Evolutionary conservation across 768 basidiomycete genomes (phyloP).

Genomic region (Hebeloma cylindrosporum): DNA sequence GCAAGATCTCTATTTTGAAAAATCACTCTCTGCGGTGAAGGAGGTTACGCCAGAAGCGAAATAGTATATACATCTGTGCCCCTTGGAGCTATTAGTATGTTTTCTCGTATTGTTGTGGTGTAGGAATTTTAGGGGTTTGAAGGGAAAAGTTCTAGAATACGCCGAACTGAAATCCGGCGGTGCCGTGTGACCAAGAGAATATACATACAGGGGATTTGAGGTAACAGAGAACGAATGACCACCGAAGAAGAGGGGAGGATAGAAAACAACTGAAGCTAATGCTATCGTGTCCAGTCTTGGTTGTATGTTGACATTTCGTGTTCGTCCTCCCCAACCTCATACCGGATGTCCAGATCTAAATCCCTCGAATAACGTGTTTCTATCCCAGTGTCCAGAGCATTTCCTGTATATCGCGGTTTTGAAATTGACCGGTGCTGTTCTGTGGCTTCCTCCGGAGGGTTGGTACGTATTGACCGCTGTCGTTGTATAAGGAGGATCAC

Average conservation of each 20-base stretch:
- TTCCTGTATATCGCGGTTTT: slow-evolving; percentile 8
- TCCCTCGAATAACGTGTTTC: slow-evolving; percentile 1
- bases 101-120: no score
- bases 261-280: no score
- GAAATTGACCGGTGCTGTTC: not conserved
- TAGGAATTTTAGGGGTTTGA: no score
- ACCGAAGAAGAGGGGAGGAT: not conserved
- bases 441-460: not conserved
- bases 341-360: not conserved
- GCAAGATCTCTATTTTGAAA: slow-evolving; percentile 35
- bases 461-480: slow-evolving; percentile 1
- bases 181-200: no score
- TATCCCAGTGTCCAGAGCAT: slow-evolving; percentile 4
- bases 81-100: no score
- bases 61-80: no score
- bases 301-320: slow-evolving; percentile 8
- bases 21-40: not conserved
- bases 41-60: not conserved
- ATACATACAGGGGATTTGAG: slow-evolving; percentile 3
- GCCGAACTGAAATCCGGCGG: no score
- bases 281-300: slow-evolving; percentile 8
- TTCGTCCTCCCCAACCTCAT: not conserved
- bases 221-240: not conserved
- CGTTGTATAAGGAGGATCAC: slow-evolving; percentile 27
- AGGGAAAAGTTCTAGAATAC: no score